phyloP scores from a whole-genome alignment of 345 rosid species.

The Sisymbrium irio region DNA sequence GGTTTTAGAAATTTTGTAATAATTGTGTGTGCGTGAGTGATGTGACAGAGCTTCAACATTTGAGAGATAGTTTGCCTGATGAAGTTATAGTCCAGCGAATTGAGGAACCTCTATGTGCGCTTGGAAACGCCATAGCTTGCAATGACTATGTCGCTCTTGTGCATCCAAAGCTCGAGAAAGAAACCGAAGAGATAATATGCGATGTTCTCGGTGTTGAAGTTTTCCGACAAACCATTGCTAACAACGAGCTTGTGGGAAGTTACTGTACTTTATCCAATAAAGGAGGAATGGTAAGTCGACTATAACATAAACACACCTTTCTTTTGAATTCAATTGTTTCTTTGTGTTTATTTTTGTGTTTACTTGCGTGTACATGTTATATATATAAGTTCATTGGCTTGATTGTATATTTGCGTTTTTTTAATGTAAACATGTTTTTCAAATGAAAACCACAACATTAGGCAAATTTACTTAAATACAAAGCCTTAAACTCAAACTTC shows the following conservation, averaged over 20 bases:
- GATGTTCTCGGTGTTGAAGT: slow-evolving; percentile 91
- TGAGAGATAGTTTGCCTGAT: slow-evolving; percentile 84
- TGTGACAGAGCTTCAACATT: slow-evolving; percentile 68
- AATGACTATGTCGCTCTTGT: slow-evolving; percentile 81
- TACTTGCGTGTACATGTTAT: neutral
- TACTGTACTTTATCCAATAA: slow-evolving; percentile 67
- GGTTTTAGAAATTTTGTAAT: neutral
- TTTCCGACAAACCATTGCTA: slow-evolving; percentile 73
- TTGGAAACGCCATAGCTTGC: slow-evolving; percentile 81
- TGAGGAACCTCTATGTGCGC: slow-evolving; percentile 76
- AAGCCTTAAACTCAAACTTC: neutral
- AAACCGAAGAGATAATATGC: slow-evolving; percentile 69
- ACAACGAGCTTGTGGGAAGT: slow-evolving; percentile 83
- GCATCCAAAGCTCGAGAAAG: slow-evolving; percentile 83
- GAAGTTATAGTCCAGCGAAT: slow-evolving; percentile 71
- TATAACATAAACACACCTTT: neutral
- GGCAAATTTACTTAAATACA: neutral
- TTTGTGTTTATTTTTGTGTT: neutral
- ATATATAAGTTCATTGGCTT: no score
- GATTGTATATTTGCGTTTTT: no score
- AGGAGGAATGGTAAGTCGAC: slow-evolving; percentile 79
- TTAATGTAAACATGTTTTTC: no score
- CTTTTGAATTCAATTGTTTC: no score
- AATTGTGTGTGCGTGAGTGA: neutral
- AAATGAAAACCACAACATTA: no score